Percentiles rank a stretch among this genome's conserved stretches.
phyloP scores from a whole-genome alignment of 768 basidiomycete genomes.

The Suillus plorans region DNA sequence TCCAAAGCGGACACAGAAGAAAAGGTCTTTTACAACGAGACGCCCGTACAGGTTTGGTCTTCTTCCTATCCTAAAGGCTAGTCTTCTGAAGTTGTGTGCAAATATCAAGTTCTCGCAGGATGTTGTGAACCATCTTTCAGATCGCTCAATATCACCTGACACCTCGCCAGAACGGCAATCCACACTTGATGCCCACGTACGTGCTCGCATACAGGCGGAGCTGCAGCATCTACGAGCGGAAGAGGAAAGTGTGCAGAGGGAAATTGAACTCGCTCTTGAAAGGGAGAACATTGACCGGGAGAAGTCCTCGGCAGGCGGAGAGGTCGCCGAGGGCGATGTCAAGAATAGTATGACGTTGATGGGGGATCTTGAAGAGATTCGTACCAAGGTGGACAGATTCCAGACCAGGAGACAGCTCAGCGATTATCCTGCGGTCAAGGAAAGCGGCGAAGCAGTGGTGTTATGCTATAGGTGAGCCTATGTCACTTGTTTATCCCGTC shows the following conservation, averaged over 20 bases:
- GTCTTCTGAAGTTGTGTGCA: neutral
- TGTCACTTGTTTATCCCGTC: slow-evolving; percentile 6
- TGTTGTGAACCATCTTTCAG: slow-evolving; percentile 77
- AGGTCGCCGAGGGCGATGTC: slow-evolving; percentile 39
- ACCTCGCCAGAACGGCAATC: slow-evolving; percentile 70
- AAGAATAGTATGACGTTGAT: slow-evolving; percentile 63
- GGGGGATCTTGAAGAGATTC: slow-evolving; percentile 76
- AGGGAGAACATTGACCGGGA: slow-evolving; percentile 87
- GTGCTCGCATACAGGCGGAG: slow-evolving; percentile 68
- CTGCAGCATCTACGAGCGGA: slow-evolving; percentile 63
- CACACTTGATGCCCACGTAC: slow-evolving; percentile 71
- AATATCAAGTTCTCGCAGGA: slow-evolving; percentile 72
- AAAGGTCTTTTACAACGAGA: slow-evolving; percentile 56
- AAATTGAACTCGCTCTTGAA: slow-evolving; percentile 80
- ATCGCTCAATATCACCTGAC: slow-evolving; percentile 56
- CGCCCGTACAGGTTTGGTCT: slow-evolving; percentile 49
- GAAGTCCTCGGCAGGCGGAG: slow-evolving; percentile 48
- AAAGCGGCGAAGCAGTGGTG: slow-evolving; percentile 56
- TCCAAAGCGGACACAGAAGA: slow-evolving; percentile 58
- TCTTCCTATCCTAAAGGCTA: neutral
- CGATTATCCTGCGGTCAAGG: slow-evolving; percentile 57
- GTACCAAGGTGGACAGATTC: slow-evolving; percentile 70
- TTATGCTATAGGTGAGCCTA: slow-evolving; percentile 71
- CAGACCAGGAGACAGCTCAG: slow-evolving; percentile 53
- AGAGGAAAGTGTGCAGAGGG: slow-evolving; percentile 64